Evolutionary conservation across 169 alveolate genomes (phyloP).

Genomic region (Ichthyophthirius multifiliis): DNA sequence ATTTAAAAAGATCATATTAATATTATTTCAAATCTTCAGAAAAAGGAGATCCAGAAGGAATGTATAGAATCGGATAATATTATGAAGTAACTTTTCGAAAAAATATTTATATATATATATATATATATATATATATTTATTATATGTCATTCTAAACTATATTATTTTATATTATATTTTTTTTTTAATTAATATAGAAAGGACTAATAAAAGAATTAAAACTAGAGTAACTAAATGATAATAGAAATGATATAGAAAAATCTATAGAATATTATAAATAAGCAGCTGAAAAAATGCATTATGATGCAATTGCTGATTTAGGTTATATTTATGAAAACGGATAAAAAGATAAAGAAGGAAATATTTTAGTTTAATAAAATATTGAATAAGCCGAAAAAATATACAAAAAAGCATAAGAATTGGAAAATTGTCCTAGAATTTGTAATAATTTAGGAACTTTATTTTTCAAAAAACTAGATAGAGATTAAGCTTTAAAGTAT

Average conservation of each 20-base stretch:
- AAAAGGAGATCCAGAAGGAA: background rate
- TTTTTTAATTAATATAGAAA: no score
- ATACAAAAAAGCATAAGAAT: background rate
- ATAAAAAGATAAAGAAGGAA: background rate
- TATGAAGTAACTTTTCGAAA: background rate
- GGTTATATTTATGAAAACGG: slow-evolving; percentile 6
- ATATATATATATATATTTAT: no score
- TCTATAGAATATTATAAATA: background rate
- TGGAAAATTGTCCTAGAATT: background rate
- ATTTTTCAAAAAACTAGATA: background rate
- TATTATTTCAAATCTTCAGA: background rate
- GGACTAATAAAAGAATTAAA: no score
- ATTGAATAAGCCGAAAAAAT: background rate
- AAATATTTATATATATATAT: background rate
- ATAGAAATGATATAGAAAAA: background rate
- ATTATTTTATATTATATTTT: no score
- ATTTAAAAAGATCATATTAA: background rate
- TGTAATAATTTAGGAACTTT: background rate
- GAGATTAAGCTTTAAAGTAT: background rate
- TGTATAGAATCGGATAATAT: background rate
- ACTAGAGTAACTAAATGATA: no score
- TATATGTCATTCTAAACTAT: no score
- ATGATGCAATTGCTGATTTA: background rate
- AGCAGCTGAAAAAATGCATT: background rate
- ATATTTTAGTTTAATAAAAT: background rate